Evolutionary conservation across 1,284 basidiomycete genomes (phyloP).

Genomic region (Gastroboletus turbinatus): DNA sequence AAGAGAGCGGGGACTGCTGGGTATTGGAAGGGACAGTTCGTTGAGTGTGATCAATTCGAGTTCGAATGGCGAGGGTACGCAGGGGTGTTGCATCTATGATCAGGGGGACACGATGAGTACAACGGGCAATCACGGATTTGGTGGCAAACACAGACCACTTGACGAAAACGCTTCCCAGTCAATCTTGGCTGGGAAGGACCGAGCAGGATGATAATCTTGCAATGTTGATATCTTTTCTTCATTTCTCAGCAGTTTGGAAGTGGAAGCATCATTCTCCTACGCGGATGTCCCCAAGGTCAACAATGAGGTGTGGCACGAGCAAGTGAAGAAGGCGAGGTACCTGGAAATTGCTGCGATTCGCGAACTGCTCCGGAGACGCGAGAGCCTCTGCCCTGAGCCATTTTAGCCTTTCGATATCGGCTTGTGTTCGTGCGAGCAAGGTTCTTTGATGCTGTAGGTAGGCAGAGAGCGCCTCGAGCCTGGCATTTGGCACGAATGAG

Average conservation of each 20-base stretch:
- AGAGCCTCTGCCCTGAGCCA: slow-evolving; percentile 40
- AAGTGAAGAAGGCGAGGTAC: slow-evolving; percentile 24
- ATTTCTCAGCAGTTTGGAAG: slow-evolving; percentile 2
- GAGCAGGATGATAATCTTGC: slow-evolving; percentile 36
- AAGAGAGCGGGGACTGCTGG: slow-evolving; percentile 51
- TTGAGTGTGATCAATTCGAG: slow-evolving; percentile 38
- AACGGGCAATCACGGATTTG: neutral
- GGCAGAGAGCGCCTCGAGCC: slow-evolving; percentile 63
- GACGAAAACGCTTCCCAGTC: slow-evolving; percentile 35
- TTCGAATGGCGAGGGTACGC: slow-evolving; percentile 41
- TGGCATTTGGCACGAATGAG: slow-evolving; percentile 29
- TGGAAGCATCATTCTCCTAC: slow-evolving; percentile 11
- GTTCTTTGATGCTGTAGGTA: slow-evolving; percentile 62
- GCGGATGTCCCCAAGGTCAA: neutral
- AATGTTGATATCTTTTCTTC: slow-evolving; percentile 34
- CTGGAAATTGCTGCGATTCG: slow-evolving; percentile 34
- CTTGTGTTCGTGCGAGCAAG: slow-evolving; percentile 55
- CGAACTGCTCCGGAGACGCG: slow-evolving; percentile 33
- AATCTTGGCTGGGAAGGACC: slow-evolving; percentile 27
- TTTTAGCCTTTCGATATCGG: slow-evolving; percentile 58
- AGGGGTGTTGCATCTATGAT: slow-evolving; percentile 44
- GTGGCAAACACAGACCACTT: slow-evolving; percentile 25
- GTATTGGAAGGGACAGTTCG: slow-evolving; percentile 38
- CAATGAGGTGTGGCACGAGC: neutral
- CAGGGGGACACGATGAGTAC: slow-evolving; percentile 5